Conservation (phyloP, 129 eudicot species). For the Arctium minus region DNA sequence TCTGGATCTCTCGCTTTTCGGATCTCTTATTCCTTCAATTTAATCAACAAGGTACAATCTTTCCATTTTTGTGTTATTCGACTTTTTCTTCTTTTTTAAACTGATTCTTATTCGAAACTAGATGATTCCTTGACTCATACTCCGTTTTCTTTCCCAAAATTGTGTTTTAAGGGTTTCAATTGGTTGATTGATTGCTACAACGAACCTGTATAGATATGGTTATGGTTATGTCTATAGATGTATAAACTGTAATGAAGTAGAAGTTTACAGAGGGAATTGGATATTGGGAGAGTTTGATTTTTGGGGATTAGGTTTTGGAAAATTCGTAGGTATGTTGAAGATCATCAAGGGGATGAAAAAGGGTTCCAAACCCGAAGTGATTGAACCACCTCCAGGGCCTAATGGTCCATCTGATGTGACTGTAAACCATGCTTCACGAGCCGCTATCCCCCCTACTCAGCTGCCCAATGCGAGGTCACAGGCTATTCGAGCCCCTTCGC, state of each 20-base stretch:
- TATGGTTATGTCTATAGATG: background rate
- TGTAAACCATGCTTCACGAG: conserved; percentile 60
- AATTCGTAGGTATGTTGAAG: conserved; percentile 38
- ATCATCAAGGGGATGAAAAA: conserved; percentile 53
- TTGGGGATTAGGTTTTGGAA: conserved; percentile 5
- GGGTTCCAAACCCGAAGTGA: conserved; percentile 46
- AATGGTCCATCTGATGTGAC: conserved; percentile 43
- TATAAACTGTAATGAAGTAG: conserved; percentile 10
- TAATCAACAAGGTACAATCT: conserved; percentile 27
- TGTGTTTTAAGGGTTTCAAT: conserved; percentile 33
- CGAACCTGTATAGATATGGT: conserved; percentile 6
- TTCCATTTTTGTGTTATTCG: background rate
- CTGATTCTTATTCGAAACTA: background rate
- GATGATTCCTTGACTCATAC: conserved; percentile 11
- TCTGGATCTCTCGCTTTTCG: conserved; percentile 36
- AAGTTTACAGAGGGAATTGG: conserved; percentile 5
- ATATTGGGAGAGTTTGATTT: background rate
- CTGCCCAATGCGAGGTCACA: conserved; percentile 23
- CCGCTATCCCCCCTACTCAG: conserved; percentile 24
- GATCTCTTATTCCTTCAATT: conserved; percentile 40
- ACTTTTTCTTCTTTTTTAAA: background rate
- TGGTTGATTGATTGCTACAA: conserved; percentile 32
- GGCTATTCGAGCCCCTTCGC: conserved; percentile 23
- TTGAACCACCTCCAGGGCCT: conserved; percentile 55
- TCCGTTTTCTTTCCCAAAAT: conserved; percentile 5